These are phyloP conservation scores for Sclerotinia spermophila DNA, from an alignment of 2,329 filamentous ascomycete genomes.

Conservation along the genomic window DNA sequence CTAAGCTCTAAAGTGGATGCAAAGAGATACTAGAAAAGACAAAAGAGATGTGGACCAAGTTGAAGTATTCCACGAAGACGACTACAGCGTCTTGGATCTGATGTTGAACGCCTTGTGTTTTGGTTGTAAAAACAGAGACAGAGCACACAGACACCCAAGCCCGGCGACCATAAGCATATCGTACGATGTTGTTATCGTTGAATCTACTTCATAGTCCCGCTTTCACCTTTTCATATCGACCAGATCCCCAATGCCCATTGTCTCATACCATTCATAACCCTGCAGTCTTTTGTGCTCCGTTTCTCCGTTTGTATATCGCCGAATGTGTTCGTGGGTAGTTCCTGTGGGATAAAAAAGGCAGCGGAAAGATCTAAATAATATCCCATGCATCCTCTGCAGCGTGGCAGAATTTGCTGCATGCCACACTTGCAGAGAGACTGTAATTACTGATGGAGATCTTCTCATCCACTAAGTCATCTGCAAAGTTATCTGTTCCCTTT, in stretches of 20 bases:
- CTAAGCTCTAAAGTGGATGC: constrained; percentile 19
- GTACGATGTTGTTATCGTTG: constrained; percentile 71
- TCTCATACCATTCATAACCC: constrained; percentile 5
- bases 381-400: constrained; percentile 96
- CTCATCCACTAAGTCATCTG: constrained; percentile 90
- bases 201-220: constrained; percentile 40
- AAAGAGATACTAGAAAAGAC: constrained; percentile 25
- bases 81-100: constrained; percentile 63
- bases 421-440: constrained; percentile 93
- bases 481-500: constrained; percentile 93
- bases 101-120: constrained; percentile 76
- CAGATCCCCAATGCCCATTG: constrained; percentile 25
- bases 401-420: constrained; percentile 99
- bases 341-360: constrained; percentile 17
- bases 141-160: constrained; percentile 64
- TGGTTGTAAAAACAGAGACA: constrained; percentile 82
- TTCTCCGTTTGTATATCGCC: constrained; percentile 4
- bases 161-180: constrained; percentile 46
- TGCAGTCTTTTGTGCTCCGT: neutral
- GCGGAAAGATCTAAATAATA: constrained; percentile 62
- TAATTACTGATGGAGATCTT: constrained; percentile 98
- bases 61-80: constrained; percentile 62
- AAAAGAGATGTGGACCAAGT: constrained; percentile 53
- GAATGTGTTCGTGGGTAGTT: constrained; percentile 5
- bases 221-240: constrained; percentile 38